Conservation (phyloP, 441 rosid species). For the Bruguiera hainesii region DNA sequence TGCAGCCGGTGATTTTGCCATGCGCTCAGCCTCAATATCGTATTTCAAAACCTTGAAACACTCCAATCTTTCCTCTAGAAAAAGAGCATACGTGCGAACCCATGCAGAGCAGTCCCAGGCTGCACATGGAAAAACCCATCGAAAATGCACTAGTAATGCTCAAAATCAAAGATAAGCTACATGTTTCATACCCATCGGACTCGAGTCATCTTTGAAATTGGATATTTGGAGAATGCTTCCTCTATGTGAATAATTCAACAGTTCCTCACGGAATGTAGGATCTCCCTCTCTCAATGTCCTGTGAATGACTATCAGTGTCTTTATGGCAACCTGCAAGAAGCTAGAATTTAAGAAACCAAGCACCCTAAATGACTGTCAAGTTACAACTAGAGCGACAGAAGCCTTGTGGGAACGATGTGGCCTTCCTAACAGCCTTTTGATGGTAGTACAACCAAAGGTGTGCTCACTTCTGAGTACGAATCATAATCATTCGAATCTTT, state of each 20-base stretch:
- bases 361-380: not conserved
- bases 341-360: not conserved
- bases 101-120: slow-evolving; percentile 93
- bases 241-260: slow-evolving; percentile 51
- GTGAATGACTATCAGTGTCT: slow-evolving; percentile 71
- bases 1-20: slow-evolving; percentile 54
- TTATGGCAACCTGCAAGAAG: slow-evolving; percentile 57
- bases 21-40: slow-evolving; percentile 64
- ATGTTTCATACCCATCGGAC: slow-evolving; percentile 47
- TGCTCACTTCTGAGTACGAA: no score
- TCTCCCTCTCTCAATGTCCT: slow-evolving; percentile 82
- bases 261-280: slow-evolving; percentile 75
- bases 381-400: not conserved
- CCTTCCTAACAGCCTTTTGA: no score
- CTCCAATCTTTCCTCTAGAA: slow-evolving; percentile 72
- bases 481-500: no score
- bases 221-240: slow-evolving; percentile 69
- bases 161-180: slow-evolving; percentile 1
- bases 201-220: slow-evolving; percentile 74
- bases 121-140: slow-evolving; percentile 13
- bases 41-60: slow-evolving; percentile 60
- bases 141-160: not conserved
- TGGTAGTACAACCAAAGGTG: no score
- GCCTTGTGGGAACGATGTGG: not conserved
- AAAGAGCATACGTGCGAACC: slow-evolving; percentile 70